Percentiles rank a stretch among this genome's conserved stretches.
Conservation (phyloP, 1,284 basidiomycete species). For the Omphalotus olearius region DNA sequence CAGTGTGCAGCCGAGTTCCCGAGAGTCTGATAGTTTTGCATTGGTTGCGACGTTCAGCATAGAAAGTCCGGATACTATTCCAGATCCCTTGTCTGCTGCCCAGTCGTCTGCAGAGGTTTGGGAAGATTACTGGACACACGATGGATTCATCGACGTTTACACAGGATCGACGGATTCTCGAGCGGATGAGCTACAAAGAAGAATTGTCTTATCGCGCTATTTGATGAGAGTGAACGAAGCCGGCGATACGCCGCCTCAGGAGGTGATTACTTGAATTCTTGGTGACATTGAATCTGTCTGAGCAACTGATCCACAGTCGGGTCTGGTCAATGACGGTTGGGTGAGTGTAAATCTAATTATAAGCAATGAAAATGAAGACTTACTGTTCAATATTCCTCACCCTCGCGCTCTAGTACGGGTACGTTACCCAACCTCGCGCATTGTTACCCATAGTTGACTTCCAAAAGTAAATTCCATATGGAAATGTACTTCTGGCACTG, state of each 20-base stretch:
- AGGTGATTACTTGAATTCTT: constrained; percentile 32
- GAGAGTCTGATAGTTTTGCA: constrained; percentile 25
- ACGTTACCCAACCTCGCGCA: constrained; percentile 7
- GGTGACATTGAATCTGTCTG: constrained; percentile 1
- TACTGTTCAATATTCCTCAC: background rate
- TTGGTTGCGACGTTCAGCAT: constrained; percentile 31
- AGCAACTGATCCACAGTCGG: constrained; percentile 35
- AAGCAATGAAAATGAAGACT: background rate
- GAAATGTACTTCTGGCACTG: constrained; percentile 63
- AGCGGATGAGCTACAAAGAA: constrained; percentile 51
- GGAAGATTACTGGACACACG: constrained; percentile 43
- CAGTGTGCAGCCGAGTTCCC: constrained; percentile 27
- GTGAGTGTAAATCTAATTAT: constrained; percentile 30
- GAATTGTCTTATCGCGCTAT: constrained; percentile 54
- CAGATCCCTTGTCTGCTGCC: constrained; percentile 23
- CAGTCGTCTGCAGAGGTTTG: constrained; percentile 36
- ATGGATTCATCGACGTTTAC: constrained; percentile 50
- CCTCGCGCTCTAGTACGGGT: constrained; percentile 25
- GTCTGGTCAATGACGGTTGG: constrained; percentile 57
- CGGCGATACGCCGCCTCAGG: constrained; percentile 52
- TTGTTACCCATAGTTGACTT: background rate
- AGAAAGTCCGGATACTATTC: constrained; percentile 16
- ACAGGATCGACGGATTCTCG: constrained; percentile 45
- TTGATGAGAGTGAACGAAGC: constrained; percentile 58
- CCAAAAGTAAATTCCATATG: constrained; percentile 49